phyloP scores from a whole-genome alignment of 306 rosid species.

The Arachis stenosperma region DNA sequence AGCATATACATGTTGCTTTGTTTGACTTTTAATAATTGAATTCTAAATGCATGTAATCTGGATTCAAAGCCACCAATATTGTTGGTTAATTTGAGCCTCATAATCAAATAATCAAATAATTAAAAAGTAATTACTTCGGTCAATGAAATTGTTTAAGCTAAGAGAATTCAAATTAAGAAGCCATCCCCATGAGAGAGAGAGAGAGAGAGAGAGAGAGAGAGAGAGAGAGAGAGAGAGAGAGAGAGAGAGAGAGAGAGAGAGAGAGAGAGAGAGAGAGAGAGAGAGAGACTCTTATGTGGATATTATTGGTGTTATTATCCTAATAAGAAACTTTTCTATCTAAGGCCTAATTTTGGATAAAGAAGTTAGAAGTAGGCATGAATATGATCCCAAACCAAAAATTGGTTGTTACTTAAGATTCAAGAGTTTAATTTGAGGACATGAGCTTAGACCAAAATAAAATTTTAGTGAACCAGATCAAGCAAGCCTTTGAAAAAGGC shows the following conservation, averaged over 20 bases:
- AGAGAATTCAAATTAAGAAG: no score
- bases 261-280: no score
- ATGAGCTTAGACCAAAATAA: conserved; percentile 9
- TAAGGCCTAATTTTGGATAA: conserved; percentile 20
- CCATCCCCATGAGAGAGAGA: no score
- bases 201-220: no score
- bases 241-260: no score
- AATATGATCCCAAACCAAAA: background rate
- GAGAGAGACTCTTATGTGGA: background rate
- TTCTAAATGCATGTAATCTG: conserved; percentile 10
- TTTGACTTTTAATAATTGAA: conserved; percentile 34
- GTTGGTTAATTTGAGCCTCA: conserved; percentile 11
- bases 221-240: no score
- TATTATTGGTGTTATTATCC: conserved; percentile 29
- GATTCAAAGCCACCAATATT: conserved; percentile 23
- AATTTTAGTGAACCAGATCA: conserved; percentile 42
- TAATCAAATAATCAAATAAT: background rate
- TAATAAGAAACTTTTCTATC: conserved; percentile 38
- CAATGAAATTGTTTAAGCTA: no score
- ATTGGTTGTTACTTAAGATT: conserved; percentile 14
- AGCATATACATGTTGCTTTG: conserved; percentile 34
- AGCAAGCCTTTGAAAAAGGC: conserved; percentile 34
- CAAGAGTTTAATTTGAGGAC: conserved; percentile 36
- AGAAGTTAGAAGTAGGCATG: background rate
- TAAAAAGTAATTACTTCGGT: background rate